Evolutionary conservation across 2,329 filamentous ascomycete genomes (phyloP).

Genomic region (Phoma sp.): DNA sequence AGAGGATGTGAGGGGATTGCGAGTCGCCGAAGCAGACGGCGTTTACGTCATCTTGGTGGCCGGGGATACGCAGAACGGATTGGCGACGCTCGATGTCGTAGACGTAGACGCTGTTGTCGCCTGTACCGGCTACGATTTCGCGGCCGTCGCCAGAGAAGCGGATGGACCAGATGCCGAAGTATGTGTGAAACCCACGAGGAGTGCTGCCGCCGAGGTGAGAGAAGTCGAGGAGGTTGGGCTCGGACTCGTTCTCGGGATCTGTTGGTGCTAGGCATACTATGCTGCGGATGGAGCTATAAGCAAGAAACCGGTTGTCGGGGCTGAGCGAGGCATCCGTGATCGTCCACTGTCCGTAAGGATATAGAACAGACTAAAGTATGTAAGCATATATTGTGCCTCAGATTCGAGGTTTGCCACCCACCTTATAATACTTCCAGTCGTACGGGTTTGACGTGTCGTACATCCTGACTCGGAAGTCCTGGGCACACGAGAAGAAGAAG

Average conservation of each 20-base stretch:
- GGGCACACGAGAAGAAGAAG: slow-evolving; percentile 92
- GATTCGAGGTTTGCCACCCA: slow-evolving; percentile 51
- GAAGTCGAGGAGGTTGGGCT: slow-evolving; percentile 82
- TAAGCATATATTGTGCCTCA: slow-evolving; percentile 13
- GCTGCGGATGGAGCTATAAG: slow-evolving; percentile 87
- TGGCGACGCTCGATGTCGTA: slow-evolving; percentile 88
- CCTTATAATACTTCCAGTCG: slow-evolving; percentile 94
- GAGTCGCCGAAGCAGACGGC: slow-evolving; percentile 95
- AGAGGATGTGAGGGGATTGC: slow-evolving; percentile 88
- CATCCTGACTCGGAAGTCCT: slow-evolving; percentile 95
- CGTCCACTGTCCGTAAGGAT: slow-evolving; percentile 91
- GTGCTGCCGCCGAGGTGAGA: slow-evolving; percentile 56
- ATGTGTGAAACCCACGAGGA: slow-evolving; percentile 48
- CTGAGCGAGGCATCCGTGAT: slow-evolving; percentile 92
- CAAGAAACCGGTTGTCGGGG: slow-evolving; percentile 89
- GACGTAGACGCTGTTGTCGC: slow-evolving; percentile 78
- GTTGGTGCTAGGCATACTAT: slow-evolving; percentile 87
- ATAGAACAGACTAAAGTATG: slow-evolving; percentile 73
- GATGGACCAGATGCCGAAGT: slow-evolving; percentile 78
- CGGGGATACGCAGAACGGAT: slow-evolving; percentile 76
- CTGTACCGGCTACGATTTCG: slow-evolving; percentile 90
- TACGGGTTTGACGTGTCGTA: slow-evolving; percentile 97
- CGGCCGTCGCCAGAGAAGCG: slow-evolving; percentile 91
- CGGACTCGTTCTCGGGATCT: slow-evolving; percentile 80
- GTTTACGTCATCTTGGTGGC: slow-evolving; percentile 90